phyloP scores from a whole-genome alignment of 345 rosid genomes.

The Lepidium didymum region DNA sequence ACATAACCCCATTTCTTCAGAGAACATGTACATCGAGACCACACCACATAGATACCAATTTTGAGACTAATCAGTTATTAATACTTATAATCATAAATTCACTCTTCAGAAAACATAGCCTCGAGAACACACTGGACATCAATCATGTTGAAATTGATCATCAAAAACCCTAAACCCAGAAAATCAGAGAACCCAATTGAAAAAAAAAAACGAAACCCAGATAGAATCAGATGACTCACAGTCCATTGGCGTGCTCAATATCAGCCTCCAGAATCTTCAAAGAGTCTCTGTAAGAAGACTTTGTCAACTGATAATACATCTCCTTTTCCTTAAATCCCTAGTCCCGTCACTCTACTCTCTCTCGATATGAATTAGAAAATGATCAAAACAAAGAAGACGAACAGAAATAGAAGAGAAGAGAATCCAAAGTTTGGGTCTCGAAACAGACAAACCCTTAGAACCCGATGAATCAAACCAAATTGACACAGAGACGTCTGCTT shows the following conservation, averaged over 20 bases:
- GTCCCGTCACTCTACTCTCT: neutral
- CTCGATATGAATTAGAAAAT: neutral
- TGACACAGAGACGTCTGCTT: constrained; percentile 16
- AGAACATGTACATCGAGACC: neutral
- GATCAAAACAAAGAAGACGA: neutral
- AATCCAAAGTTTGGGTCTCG: constrained; percentile 13
- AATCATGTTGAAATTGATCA: neutral
- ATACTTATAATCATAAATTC: neutral
- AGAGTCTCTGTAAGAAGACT: constrained; percentile 65
- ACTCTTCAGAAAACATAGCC: neutral
- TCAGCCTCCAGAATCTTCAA: constrained; percentile 79
- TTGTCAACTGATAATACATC: constrained; percentile 49
- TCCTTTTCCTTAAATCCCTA: neutral
- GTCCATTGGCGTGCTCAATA: constrained; percentile 75
- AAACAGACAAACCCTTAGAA: constrained; percentile 13
- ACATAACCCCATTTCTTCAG: neutral
- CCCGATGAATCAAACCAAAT: constrained; percentile 5
- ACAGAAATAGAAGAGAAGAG: neutral
- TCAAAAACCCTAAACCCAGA: constrained; percentile 14
- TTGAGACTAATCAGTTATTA: neutral
- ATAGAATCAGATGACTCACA: constrained; percentile 46
- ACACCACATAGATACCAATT: neutral
- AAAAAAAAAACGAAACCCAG: neutral
- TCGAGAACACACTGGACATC: neutral
- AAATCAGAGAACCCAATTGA: neutral